Percentiles rank a stretch among this genome's conserved stretches.
Conservation (phyloP, 805 yeast species). For the Saccharomyces eubayanus region DNA sequence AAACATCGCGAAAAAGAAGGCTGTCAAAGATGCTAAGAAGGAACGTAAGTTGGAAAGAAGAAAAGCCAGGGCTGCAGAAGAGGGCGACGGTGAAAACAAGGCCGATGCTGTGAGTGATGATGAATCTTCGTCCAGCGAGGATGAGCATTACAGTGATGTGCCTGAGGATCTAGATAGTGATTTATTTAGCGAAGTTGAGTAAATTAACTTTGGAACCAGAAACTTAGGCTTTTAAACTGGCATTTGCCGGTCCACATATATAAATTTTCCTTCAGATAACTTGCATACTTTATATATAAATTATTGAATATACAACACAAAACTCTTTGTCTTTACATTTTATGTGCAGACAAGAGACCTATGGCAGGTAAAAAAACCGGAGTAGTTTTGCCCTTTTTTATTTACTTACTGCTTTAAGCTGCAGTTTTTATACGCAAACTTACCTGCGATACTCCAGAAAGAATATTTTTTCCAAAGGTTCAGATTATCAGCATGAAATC, state of each 20-base stretch:
- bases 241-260: neutral
- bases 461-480: neutral
- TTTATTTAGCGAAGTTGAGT: constrained; percentile 38
- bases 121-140: constrained; percentile 21
- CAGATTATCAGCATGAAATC: neutral
- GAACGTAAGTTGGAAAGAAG: constrained; percentile 55
- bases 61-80: constrained; percentile 29
- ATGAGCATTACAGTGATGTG: constrained; percentile 33
- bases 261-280: neutral
- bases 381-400: neutral
- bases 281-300: neutral
- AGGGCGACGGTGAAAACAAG: constrained; percentile 17
- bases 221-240: neutral
- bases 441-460: neutral
- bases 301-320: neutral
- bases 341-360: neutral
- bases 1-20: constrained; percentile 67
- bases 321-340: neutral
- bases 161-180: constrained; percentile 43
- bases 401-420: neutral
- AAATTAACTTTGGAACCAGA: neutral
- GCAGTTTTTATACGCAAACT: neutral
- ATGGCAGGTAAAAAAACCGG: neutral
- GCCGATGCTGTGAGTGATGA: constrained; percentile 23
- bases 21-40: constrained; percentile 63